Evolutionary conservation across 371 early-diverging fungal genomes (phyloP).

Genomic region (Mucor ambiguus): DNA sequence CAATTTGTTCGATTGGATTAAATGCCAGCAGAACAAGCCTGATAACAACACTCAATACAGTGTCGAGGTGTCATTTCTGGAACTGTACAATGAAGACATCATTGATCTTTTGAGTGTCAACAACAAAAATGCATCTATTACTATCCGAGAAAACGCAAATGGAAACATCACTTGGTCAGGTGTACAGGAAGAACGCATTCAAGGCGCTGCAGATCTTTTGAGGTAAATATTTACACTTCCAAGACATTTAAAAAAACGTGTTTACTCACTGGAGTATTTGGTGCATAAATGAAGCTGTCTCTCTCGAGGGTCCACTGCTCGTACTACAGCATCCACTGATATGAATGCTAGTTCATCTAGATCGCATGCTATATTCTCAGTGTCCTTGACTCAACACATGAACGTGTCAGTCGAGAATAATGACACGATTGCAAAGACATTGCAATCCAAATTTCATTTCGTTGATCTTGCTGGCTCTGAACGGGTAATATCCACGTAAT

Average conservation of each 20-base stretch:
- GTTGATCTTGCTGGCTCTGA: conserved; percentile 98
- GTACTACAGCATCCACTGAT: conserved; percentile 95
- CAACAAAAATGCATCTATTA: conserved; percentile 14
- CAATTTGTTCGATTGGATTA: conserved; percentile 57
- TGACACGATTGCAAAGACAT: conserved; percentile 10
- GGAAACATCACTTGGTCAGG: conserved; percentile 93
- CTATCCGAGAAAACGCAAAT: conserved; percentile 89
- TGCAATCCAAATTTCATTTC: conserved; percentile 86
- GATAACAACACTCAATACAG: conserved; percentile 32
- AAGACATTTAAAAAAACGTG: conserved; percentile 1
- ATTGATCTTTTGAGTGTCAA: conserved; percentile 66
- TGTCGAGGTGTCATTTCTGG: conserved; percentile 78
- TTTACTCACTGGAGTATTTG: not conserved
- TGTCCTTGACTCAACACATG: conserved; percentile 41
- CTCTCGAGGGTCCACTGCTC: conserved; percentile 75
- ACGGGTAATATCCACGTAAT: conserved; percentile 40
- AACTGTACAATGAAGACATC: conserved; percentile 96
- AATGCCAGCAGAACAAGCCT: conserved; percentile 5
- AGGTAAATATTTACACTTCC: conserved; percentile 35
- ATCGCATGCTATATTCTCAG: conserved; percentile 97
- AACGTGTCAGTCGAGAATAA: not conserved
- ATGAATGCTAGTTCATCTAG: conserved; percentile 94
- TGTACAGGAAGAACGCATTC: conserved; percentile 80
- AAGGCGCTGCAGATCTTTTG: conserved; percentile 74
- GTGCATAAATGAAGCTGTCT: conserved; percentile 40